Evolutionary conservation across 169 alveolate genomes (phyloP), one percentile per base, ranked within the genome.

Genomic region (Cytauxzoon felis): DNA sequence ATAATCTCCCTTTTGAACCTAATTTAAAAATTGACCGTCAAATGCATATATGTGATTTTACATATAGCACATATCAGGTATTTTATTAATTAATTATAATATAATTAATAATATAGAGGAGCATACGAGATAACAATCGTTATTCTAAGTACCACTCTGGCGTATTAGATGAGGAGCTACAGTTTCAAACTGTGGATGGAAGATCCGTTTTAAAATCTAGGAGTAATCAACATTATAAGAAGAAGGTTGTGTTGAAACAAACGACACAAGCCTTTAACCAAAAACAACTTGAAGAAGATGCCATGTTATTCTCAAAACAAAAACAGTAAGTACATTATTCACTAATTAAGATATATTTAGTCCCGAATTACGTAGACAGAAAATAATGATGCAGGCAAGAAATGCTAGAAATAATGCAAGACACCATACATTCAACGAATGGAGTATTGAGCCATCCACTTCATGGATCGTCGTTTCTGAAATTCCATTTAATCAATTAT

Each of bases 371-470:
- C 84, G 86, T 16, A 75, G 79, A 29, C 92, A 86, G 60, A 80
- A 80, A 51, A n/a, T 66, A 48, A 59, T 70, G 53, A 61, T 79
- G 75, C 90, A 87, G 80, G 87, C 86, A 0, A 80, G 92, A 43
- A 57, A 71, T 26, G 88, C 88, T 26, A 81, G 94, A 59, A 53
- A 80, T 47, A 81, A 78, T 53, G 91, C 92, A n/a, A 71, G 94
- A 0, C 92, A 89, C 82, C 88, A 92, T 51, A 86, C 94, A 1
- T 87, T 92, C 68, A 88, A 91, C 16, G 96, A 92, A 78, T 92
- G 96, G 96, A 88, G 94, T 59, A 89, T 91, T 27, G 95, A 92
- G 52, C 96, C 96, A 9, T 83, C 91, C n/a, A 91, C 93, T 18
- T 70, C 82, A 13, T 92, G 96, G 96, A 62, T 78, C 51, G 87